phyloP scores from a whole-genome alignment of 2,329 filamentous ascomycete genomes.

The Herpomyces periplanetae region DNA sequence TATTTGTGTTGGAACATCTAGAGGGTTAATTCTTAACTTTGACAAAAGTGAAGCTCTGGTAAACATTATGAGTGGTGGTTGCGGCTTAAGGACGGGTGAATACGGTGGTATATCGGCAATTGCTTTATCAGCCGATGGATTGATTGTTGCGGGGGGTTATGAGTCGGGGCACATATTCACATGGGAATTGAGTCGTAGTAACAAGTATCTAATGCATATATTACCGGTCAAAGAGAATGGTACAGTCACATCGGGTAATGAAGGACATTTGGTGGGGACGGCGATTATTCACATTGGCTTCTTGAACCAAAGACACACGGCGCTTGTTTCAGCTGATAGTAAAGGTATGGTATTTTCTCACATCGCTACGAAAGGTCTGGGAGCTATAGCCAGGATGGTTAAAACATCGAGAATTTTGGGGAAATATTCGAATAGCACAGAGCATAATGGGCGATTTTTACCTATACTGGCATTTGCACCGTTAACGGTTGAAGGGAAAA shows the following conservation, averaged over 20 bases:
- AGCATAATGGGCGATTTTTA: constrained; percentile 20
- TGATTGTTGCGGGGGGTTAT: constrained; percentile 63
- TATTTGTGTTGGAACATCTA: constrained; percentile 67
- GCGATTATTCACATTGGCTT: constrained; percentile 74
- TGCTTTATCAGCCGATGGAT: constrained; percentile 69
- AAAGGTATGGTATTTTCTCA: constrained; percentile 94
- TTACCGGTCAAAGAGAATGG: constrained; percentile 27
- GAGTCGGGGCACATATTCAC: constrained; percentile 71
- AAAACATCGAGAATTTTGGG: constrained; percentile 70
- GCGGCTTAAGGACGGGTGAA: constrained; percentile 18
- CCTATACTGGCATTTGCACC: constrained; percentile 72
- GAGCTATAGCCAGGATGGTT: constrained; percentile 42
- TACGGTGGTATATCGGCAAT: constrained; percentile 55
- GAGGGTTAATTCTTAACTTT: constrained; percentile 74
- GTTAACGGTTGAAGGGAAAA: constrained; percentile 67
- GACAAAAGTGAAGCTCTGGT: constrained; percentile 27
- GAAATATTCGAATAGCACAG: constrained; percentile 34
- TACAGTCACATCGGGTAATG: constrained; percentile 20
- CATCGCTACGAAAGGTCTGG: constrained; percentile 58
- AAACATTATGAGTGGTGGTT: constrained; percentile 1
- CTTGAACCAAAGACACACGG: constrained; percentile 62
- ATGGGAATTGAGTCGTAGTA: constrained; percentile 55
- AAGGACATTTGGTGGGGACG: constrained; percentile 43
- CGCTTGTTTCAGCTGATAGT: constrained; percentile 73
- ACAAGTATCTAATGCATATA: constrained; percentile 57